Base-by-base conservation (phyloP, 2,329 filamentous ascomycete genomes). In the Apiospora kogelbergensis region DNA sequence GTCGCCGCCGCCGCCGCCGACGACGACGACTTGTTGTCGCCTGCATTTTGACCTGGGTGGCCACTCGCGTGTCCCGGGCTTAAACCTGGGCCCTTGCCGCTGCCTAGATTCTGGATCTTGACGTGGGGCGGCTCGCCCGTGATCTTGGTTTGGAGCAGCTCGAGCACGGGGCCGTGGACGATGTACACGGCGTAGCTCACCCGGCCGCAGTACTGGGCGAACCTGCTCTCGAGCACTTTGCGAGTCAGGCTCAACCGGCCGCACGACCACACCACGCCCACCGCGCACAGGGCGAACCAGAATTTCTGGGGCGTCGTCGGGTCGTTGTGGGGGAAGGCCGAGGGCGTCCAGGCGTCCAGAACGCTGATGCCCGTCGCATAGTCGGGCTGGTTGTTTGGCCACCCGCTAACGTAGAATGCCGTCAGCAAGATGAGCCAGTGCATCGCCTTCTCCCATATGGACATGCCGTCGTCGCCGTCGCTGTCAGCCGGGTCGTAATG, bases 131-230 rank as follows among this genome's bases (percentile, higher is more conserved):
- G 71, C n/a, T 71, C 44, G 40, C 79, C 80, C 7, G 79, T 69
- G 9, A 81, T 71, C 41, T 71, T 70, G 45, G 69, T 73, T 68
- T 79, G 77, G 70, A 82, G 73, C 63, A 81, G 70, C 17, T 79
- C 81, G 10, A 88, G 75, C 15, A 85, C 80, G 5, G 65, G 65
- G 9, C 86, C 86, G 73, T 89, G 87, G n/a, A 85, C 81, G 15
- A 89, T 80, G 72, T 89, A 89, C 6, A 89, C 78, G 3, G 86
- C 83, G 71, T 84, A 89, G 67, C 84, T 86, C 70, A 89, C 83
- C 41, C 82, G 81, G 17, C 84, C 86, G 22, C 85, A 81, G 73
- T 89, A 89, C 73, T 88, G 85, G 26, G 84, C 82, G n/a, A 86
- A 71, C 0, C 79, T 75, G 2, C 80, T 81, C 67, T 84, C 84